Percentiles rank a stretch among this genome's conserved stretches.
Conservation (phyloP, 805 yeast genomes). For the Yarrowia sp. region DNA sequence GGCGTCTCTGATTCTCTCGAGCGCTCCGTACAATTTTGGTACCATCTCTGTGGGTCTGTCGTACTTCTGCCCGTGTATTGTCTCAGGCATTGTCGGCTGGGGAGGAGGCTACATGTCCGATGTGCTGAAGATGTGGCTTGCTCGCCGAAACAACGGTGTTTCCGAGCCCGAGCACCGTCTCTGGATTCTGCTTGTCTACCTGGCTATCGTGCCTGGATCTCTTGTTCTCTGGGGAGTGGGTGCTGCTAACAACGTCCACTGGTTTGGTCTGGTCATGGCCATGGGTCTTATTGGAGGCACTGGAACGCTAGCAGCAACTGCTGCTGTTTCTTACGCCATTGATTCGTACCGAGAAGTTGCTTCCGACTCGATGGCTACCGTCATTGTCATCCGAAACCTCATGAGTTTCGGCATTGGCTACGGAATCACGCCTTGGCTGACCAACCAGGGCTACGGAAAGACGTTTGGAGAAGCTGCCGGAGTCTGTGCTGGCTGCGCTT, state of each 20-base stretch:
- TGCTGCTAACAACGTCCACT: conserved; percentile 47
- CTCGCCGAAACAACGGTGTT: conserved; percentile 42
- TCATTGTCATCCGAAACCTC: conserved; percentile 49
- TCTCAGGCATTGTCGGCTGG: background rate
- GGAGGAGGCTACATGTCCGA: conserved; percentile 20
- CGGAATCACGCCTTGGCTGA: conserved; percentile 52
- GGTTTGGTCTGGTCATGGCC: conserved; percentile 50
- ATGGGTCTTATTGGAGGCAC: conserved; percentile 47
- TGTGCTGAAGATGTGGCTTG: background rate
- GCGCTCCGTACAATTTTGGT: conserved; percentile 20
- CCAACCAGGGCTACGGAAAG: conserved; percentile 47
- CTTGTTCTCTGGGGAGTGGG: conserved; percentile 55
- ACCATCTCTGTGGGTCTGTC: conserved; percentile 12
- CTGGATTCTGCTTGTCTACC: conserved; percentile 45
- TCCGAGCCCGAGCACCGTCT: conserved; percentile 53
- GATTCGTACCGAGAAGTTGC: conserved; percentile 48
- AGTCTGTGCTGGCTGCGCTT: background rate
- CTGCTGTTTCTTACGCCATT: conserved; percentile 47
- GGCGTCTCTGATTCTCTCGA: background rate
- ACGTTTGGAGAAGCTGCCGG: conserved; percentile 38
- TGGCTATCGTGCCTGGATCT: conserved; percentile 47
- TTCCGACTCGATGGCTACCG: conserved; percentile 48
- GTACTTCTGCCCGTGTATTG: conserved; percentile 4
- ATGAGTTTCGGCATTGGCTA: conserved; percentile 51
- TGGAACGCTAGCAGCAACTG: conserved; percentile 46